Conservation (phyloP, 2,329 filamentous ascomycete genomes). For the Trichoderma asperellum region DNA sequence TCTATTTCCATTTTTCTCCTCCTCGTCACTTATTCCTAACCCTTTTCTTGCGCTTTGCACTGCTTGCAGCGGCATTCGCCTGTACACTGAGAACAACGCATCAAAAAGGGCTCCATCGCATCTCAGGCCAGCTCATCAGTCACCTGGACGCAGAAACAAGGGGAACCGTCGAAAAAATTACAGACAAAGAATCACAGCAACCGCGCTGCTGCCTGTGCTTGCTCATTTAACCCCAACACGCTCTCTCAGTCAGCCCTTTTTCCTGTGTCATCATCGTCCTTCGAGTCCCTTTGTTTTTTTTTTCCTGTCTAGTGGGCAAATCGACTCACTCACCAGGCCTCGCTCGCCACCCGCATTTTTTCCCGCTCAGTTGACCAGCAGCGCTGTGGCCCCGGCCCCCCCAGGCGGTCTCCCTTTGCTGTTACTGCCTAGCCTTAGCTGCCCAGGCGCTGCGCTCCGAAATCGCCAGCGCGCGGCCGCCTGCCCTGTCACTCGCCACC, state of each 20-base stretch:
- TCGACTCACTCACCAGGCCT: slow-evolving; percentile 26
- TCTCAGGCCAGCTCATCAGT: slow-evolving; percentile 12
- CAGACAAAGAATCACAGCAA: neutral
- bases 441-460: slow-evolving; percentile 41
- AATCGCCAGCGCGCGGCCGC: slow-evolving; percentile 45
- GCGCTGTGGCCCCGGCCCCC: slow-evolving; percentile 24
- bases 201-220: slow-evolving; percentile 24
- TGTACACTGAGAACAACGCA: slow-evolving; percentile 50
- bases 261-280: neutral
- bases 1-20: slow-evolving; percentile 32
- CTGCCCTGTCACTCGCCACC: slow-evolving; percentile 44
- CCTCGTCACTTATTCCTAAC: neutral
- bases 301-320: slow-evolving; percentile 11
- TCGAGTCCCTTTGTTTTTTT: neutral
- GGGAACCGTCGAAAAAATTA: neutral
- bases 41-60: slow-evolving; percentile 10
- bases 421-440: slow-evolving; percentile 28
- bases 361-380: slow-evolving; percentile 12
- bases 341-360: slow-evolving; percentile 20
- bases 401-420: slow-evolving; percentile 27
- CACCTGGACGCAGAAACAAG: slow-evolving; percentile 10
- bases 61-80: slow-evolving; percentile 54
- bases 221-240: slow-evolving; percentile 12
- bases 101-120: slow-evolving; percentile 12
- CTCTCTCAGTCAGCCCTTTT: neutral